Percentiles rank a stretch among this genome's conserved stretches.
phyloP scores from a whole-genome alignment of 257 asterid species.

The Dorcoceras hygrometricum region DNA sequence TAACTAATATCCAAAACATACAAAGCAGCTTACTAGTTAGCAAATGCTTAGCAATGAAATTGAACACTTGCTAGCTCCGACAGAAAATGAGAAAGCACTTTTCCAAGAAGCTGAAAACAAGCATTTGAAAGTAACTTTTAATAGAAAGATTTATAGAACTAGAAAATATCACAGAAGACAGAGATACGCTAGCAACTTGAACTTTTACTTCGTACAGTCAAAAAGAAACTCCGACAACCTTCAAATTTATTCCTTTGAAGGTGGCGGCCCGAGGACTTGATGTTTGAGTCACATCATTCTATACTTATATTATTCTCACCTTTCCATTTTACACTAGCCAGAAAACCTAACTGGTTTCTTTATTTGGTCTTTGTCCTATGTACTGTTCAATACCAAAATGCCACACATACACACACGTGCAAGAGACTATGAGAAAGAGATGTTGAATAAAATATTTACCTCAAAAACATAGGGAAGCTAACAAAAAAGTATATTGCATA shows the following conservation, averaged over 20 bases:
- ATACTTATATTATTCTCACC: not conserved
- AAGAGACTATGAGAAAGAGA: constrained; percentile 7
- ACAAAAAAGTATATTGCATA: constrained; percentile 89
- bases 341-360: not conserved
- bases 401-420: not conserved
- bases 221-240: too few relatives aligned
- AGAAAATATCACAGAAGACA: not conserved
- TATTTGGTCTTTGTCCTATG: not conserved
- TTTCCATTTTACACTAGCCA: not conserved
- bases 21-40: too few relatives aligned
- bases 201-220: not conserved
- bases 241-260: too few relatives aligned
- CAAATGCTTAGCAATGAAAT: too few relatives aligned
- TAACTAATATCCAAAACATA: too few relatives aligned
- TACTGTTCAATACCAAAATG: not conserved
- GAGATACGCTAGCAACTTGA: not conserved
- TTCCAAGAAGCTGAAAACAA: not conserved
- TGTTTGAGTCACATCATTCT: not conserved
- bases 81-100: not conserved
- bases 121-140: too few relatives aligned
- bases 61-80: not conserved
- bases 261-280: not conserved
- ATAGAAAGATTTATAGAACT: not conserved
- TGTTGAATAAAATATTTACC: constrained; percentile 41
- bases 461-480: constrained; percentile 94